These are phyloP conservation scores for Tulasnella calospora DNA, from an alignment of 768 basidiomycete genomes.

Conservation along the genomic window DNA sequence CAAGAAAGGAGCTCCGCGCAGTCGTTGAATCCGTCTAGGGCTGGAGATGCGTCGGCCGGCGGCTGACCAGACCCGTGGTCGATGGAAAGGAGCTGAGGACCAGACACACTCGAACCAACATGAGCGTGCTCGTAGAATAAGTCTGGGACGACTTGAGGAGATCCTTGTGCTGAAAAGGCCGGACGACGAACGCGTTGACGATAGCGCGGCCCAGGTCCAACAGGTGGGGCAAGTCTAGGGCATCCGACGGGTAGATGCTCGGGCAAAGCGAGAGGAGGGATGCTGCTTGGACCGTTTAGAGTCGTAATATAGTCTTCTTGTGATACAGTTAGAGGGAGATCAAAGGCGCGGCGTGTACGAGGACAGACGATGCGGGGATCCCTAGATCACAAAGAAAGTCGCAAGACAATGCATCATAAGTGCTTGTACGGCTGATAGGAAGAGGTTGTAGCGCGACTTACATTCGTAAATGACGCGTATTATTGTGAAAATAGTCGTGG, in stretches of 20 bases:
- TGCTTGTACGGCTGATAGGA: neutral
- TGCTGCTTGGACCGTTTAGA: neutral
- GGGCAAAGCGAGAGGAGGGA: neutral
- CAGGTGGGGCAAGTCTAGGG: neutral
- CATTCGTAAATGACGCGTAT: neutral
- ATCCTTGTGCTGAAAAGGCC: neutral
- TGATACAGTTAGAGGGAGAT: neutral
- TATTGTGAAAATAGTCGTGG: neutral
- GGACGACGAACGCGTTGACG: neutral
- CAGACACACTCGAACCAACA: neutral
- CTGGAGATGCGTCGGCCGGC: neutral
- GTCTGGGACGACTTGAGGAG: neutral
- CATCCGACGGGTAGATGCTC: neutral
- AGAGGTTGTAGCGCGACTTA: neutral
- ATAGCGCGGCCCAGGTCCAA: neutral
- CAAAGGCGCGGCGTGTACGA: neutral
- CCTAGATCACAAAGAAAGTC: neutral
- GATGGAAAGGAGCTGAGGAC: neutral
- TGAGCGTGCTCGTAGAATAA: neutral
- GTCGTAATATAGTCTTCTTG: neutral
- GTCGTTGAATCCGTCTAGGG: neutral
- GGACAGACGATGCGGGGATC: neutral
- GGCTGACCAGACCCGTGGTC: neutral
- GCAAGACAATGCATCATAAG: neutral
- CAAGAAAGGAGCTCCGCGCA: neutral